Percentiles rank a stretch among this genome's conserved stretches.
phyloP scores from a whole-genome alignment of 805 yeast genomes.

The Millerozyma miso region DNA sequence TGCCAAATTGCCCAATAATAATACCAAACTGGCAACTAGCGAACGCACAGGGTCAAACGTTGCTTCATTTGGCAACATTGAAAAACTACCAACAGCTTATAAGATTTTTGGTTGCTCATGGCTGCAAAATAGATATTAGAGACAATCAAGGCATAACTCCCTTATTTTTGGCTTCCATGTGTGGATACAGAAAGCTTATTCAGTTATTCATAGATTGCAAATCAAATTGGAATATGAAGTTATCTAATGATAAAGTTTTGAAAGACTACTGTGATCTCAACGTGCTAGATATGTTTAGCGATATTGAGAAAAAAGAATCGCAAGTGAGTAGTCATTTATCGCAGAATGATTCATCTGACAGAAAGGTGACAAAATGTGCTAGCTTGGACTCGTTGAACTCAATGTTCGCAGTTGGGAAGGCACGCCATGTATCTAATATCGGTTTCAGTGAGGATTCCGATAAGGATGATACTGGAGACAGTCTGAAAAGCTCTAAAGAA shows the following conservation, averaged over 20 bases:
- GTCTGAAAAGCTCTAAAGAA: constrained; percentile 13
- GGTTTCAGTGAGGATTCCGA: constrained; percentile 17
- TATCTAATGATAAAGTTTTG: constrained; percentile 45
- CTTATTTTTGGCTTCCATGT: constrained; percentile 76
- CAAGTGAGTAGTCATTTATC: constrained; percentile 5
- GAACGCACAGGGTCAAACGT: constrained; percentile 79
- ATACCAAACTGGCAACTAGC: constrained; percentile 77
- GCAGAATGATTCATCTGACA: constrained; percentile 5
- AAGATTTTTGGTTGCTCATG: constrained; percentile 60
- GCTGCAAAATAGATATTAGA: constrained; percentile 61
- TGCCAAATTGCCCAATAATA: constrained; percentile 58
- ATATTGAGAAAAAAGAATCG: constrained; percentile 5
- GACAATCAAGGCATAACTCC: constrained; percentile 87
- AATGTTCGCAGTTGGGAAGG: constrained; percentile 34
- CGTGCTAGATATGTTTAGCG: constrained; percentile 37
- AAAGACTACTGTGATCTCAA: constrained; percentile 43
- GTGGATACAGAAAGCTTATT: constrained; percentile 68
- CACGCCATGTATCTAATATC: constrained; percentile 40
- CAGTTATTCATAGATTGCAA: constrained; percentile 58
- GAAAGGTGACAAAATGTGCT: constrained; percentile 22
- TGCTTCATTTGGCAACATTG: constrained; percentile 80
- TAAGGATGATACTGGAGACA: constrained; percentile 2
- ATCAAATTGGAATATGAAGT: constrained; percentile 51
- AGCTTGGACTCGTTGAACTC: constrained; percentile 40
- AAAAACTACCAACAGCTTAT: constrained; percentile 66